Conservation (phyloP, 106 monocot species). For the Alisma plantagoaquatica region DNA sequence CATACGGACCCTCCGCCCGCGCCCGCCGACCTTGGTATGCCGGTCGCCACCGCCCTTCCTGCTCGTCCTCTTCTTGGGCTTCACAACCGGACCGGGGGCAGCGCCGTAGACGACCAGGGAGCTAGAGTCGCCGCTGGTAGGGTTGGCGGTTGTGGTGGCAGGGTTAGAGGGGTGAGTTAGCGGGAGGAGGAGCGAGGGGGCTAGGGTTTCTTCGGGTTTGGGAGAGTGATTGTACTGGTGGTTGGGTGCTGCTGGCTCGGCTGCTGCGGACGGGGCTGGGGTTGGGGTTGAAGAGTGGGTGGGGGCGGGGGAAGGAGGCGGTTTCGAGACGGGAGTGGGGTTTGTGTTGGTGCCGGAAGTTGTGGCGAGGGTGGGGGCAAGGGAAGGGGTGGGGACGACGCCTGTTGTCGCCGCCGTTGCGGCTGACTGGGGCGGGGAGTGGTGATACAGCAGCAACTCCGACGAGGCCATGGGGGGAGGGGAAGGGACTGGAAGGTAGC, state of each 20-base stretch:
- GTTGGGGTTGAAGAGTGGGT: background rate
- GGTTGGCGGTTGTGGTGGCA: background rate
- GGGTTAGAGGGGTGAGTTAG: background rate
- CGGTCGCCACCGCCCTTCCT: slow-evolving; percentile 18
- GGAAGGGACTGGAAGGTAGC: background rate
- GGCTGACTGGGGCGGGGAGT: no score
- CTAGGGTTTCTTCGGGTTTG: no score
- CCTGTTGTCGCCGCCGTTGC: no score
- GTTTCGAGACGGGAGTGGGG: no score
- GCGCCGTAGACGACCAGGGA: no score
- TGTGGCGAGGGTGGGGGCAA: background rate
- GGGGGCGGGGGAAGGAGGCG: background rate
- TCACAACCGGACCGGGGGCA: no score
- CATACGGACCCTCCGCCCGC: slow-evolving; percentile 15
- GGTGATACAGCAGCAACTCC: background rate
- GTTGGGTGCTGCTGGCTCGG: background rate
- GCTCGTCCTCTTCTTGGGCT: no score
- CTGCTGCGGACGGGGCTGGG: background rate
- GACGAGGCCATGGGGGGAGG: slow-evolving; percentile 7
- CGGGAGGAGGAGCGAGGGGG: no score
- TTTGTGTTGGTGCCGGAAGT: background rate
- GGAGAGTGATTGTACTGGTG: no score
- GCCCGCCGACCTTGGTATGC: slow-evolving; percentile 17
- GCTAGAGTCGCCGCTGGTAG: no score
- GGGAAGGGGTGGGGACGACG: background rate